Evolutionary conservation across 2,329 filamentous ascomycete genomes (phyloP), one percentile per base, ranked within the genome.

Genomic region (Fusarium anthophilum): DNA sequence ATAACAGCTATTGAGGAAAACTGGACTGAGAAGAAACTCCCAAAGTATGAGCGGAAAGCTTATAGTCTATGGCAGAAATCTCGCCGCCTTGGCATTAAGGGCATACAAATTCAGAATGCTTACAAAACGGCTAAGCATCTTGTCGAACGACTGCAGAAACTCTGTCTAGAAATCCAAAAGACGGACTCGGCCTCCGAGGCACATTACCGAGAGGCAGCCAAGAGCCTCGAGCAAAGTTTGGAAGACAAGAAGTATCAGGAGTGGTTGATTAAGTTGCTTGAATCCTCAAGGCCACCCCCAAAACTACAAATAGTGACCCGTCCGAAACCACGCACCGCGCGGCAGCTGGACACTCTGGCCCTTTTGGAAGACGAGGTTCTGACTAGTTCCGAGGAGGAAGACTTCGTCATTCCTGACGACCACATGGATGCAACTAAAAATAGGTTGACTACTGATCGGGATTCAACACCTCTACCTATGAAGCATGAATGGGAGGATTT

Each of bases 191-290:
- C 82, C 17, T 88, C 83, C 13, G 82, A 84, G 28, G 76, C 81
- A 3, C 86, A 91, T 20, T 79, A 96, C 20, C 82, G 85, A 32
- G 83, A 81, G 11, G 88, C 90, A 75, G 90, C 91, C 55, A 81
- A 83, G 17, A 87, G 83, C 41, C 83, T 97, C 62, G 91, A 96
- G 67, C 83, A 85, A 9, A 94, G 87, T 8, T 82, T 98, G 2
- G 87, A 89, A 41, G 87, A 92, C 62, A 87, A 88, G 55, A 84
- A 91, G 76, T 81, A 88, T 44, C 79, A 86, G 14, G 77, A 79
- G 13, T 92, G 89, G 88, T 79, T 84, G 7, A 83, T 88, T n/a
- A 73, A 80, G 12, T 74, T 88, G 30, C 81, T 91, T 9, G 81
- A 82, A 44, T 83, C 83, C 24, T 83, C 82, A 11, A 50, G 64